Percentiles rank a stretch among this genome's conserved stretches.
phyloP scores from a whole-genome alignment of 495 filamentous ascomycete genomes.

The Neurospora sp. region DNA sequence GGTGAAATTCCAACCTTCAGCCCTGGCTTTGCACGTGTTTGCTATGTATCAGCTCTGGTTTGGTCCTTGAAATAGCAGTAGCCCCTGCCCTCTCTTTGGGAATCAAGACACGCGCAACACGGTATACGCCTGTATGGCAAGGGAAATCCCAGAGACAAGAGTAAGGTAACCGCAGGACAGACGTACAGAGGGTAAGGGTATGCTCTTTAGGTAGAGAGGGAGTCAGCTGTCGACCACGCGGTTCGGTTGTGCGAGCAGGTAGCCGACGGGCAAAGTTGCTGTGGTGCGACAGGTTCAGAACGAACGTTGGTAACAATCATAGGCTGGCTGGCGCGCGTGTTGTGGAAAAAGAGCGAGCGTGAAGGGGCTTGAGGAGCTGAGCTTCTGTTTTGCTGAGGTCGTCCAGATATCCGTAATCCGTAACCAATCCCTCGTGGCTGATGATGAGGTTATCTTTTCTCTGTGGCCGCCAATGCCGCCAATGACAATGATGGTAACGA shows the following conservation, averaged over 20 bases:
- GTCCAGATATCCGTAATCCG: not conserved
- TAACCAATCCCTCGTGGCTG: not conserved
- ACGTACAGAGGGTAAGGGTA: not conserved
- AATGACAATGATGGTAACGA: not conserved
- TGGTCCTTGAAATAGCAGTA: not conserved
- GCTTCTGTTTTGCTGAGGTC: not conserved
- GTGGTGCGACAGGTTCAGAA: not conserved
- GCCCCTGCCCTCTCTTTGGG: not conserved
- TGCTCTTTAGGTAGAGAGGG: not conserved
- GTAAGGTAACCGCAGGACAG: not conserved
- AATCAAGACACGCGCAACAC: not conserved
- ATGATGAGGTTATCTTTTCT: not conserved
- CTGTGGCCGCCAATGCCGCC: not conserved
- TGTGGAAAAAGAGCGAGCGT: not conserved
- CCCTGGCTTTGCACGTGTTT: not conserved
- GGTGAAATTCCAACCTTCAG: not conserved
- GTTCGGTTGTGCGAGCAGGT: not conserved
- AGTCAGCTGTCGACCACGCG: not conserved
- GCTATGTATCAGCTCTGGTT: not conserved
- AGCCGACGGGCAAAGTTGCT: not conserved
- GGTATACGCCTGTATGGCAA: too few species aligned
- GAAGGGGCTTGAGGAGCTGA: not conserved
- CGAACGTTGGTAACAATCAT: not conserved
- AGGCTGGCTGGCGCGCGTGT: not conserved
- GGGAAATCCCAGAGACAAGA: not conserved